Evolutionary conservation across 768 basidiomycete species (phyloP).

Genomic region (Tubosaeta brunneosetosa): DNA sequence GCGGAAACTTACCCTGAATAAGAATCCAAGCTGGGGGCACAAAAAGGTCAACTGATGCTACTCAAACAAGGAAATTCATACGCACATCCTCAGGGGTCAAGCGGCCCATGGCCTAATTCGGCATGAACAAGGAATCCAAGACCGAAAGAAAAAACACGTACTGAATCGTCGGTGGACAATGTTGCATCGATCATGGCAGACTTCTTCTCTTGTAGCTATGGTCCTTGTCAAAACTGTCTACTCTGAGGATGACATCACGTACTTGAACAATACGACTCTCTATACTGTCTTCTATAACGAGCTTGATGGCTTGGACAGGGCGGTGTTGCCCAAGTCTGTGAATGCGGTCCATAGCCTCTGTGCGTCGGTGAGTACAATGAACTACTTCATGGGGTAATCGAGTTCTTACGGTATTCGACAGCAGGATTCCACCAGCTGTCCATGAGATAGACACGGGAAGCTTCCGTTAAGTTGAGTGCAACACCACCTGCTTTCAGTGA

Average conservation of each 20-base stretch:
- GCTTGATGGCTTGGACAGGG: conserved; percentile 89
- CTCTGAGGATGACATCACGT: conserved; percentile 6
- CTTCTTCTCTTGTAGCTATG: conserved; percentile 92
- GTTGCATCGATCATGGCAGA: conserved; percentile 92
- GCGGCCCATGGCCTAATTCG: conserved; percentile 78
- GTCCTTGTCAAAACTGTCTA: neutral
- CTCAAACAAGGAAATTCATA: conserved; percentile 1
- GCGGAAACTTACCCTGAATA: conserved; percentile 40
- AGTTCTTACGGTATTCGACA: conserved; percentile 74
- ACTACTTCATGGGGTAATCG: neutral
- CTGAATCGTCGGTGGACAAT: conserved; percentile 74
- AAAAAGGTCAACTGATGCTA: conserved; percentile 3
- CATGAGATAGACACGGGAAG: conserved; percentile 93
- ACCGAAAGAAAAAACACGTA: conserved; percentile 29
- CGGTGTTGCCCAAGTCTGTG: conserved; percentile 94
- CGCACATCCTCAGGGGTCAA: conserved; percentile 80
- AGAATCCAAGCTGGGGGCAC: conserved; percentile 37
- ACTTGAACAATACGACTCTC: conserved; percentile 92
- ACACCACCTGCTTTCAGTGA: conserved; percentile 95
- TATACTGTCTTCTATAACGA: conserved; percentile 94
- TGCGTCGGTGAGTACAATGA: conserved; percentile 2
- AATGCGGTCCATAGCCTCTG: conserved; percentile 97
- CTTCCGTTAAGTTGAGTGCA: conserved; percentile 84
- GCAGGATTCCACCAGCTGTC: conserved; percentile 99
- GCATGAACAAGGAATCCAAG: conserved; percentile 10